Conservation (phyloP, 345 rosid genomes). For the Adansonia digitata region DNA sequence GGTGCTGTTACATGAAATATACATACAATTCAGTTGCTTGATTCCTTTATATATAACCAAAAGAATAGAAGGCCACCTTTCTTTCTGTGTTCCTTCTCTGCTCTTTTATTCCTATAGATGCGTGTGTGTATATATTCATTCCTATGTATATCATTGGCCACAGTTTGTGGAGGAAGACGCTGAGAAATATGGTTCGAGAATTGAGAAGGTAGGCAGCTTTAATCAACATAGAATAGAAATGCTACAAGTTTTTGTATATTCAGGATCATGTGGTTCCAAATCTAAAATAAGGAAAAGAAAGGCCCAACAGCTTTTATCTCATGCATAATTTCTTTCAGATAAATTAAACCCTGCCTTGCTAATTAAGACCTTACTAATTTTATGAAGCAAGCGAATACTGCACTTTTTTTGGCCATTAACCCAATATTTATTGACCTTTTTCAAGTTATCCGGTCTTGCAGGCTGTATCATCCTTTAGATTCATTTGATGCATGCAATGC, state of each 20-base stretch:
- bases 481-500: conserved; percentile 33
- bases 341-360: no score
- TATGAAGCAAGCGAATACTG: not conserved
- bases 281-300: not conserved
- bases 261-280: not conserved
- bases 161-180: conserved; percentile 71
- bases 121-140: not conserved
- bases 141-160: not conserved
- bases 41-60: no score
- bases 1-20: conserved; percentile 29
- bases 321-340: no score
- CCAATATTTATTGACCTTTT: not conserved
- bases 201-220: conserved; percentile 74
- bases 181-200: conserved; percentile 50
- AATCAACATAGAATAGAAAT: not conserved
- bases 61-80: no score
- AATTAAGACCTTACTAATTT: no score
- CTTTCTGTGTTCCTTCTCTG: no score
- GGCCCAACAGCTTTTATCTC: not conserved
- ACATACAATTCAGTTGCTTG: not conserved
- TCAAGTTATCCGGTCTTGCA: conserved; percentile 27
- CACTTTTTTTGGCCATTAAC: no score
- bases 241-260: not conserved
- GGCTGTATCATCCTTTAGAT: conserved; percentile 71
- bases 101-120: not conserved